These are phyloP conservation scores for Diaporthe sp. DNA, from an alignment of 2,329 filamentous ascomycete genomes.

Conservation along the genomic window DNA sequence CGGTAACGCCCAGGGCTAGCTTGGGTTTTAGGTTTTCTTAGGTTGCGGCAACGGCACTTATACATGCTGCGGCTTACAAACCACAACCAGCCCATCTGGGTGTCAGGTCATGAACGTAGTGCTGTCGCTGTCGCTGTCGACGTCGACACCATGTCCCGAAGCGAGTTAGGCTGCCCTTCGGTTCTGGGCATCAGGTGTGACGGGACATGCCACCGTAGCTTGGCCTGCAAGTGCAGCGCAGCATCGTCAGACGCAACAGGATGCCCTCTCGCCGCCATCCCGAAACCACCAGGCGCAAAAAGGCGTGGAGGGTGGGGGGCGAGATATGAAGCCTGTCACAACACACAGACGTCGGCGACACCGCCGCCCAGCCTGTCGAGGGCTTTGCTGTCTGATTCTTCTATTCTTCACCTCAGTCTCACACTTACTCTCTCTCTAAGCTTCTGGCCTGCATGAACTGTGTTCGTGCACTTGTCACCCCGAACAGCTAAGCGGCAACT, in stretches of 20 bases:
- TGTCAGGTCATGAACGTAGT: neutral
- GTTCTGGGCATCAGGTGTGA: conserved; percentile 6
- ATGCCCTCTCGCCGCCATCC: conserved; percentile 8
- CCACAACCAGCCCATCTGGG: neutral
- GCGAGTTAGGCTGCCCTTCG: conserved; percentile 4
- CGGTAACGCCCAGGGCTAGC: conserved; percentile 12
- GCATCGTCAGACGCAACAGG: conserved; percentile 11
- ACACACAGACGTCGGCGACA: conserved; percentile 29
- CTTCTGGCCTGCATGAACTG: conserved; percentile 18
- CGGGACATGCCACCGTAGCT: conserved; percentile 18
- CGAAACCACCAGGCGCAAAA: conserved; percentile 11
- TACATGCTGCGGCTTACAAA: neutral
- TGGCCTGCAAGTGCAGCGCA: conserved; percentile 10
- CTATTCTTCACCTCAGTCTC: neutral
- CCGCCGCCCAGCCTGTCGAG: conserved; percentile 2
- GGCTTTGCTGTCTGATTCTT: neutral
- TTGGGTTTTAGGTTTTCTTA: conserved; percentile 28
- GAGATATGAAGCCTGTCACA: conserved; percentile 19
- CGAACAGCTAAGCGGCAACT: neutral
- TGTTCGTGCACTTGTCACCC: conserved; percentile 8
- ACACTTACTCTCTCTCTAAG: neutral
- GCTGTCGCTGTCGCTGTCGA: conserved; percentile 2
- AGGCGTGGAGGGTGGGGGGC: neutral
- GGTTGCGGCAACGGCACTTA: conserved; percentile 10
- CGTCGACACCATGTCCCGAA: neutral